phyloP scores from a whole-genome alignment of 352 stramenopile genomes.

The Phytophthora nicotianae region DNA sequence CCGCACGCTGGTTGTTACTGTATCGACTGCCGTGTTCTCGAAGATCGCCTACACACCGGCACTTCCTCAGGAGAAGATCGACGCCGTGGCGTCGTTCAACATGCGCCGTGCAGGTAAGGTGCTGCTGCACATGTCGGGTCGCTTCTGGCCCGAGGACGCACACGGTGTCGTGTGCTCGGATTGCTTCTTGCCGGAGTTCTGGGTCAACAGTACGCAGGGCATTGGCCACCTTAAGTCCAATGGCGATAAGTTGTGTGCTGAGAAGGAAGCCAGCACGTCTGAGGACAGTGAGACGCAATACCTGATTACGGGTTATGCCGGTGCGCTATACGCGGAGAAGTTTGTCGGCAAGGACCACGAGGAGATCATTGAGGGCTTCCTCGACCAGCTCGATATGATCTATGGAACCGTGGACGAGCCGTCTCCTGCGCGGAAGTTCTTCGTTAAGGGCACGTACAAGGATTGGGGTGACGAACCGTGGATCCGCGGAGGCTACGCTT shows the following conservation, averaged over 20 bases:
- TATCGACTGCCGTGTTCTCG: constrained; percentile 77
- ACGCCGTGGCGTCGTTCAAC: constrained; percentile 66
- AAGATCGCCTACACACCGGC: constrained; percentile 73
- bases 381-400: constrained; percentile 78
- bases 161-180: constrained; percentile 86
- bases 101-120: constrained; percentile 83
- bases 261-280: constrained; percentile 8
- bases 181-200: constrained; percentile 85
- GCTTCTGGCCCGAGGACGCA: constrained; percentile 75
- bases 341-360: constrained; percentile 48
- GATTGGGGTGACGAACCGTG: constrained; percentile 78
- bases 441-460: constrained; percentile 79
- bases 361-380: constrained; percentile 67
- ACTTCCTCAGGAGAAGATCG: constrained; percentile 59
- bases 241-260: constrained; percentile 45
- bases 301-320: constrained; percentile 76
- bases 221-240: constrained; percentile 67
- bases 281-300: constrained; percentile 51
- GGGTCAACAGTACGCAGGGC: constrained; percentile 75
- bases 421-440: constrained; percentile 57
- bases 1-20: constrained; percentile 67
- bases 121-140: constrained; percentile 66
- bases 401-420: constrained; percentile 67
- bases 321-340: constrained; percentile 65
- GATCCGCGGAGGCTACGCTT: constrained; percentile 77